Base-by-base conservation (phyloP, 768 basidiomycete species). In the Cubamyces sp. region DNA sequence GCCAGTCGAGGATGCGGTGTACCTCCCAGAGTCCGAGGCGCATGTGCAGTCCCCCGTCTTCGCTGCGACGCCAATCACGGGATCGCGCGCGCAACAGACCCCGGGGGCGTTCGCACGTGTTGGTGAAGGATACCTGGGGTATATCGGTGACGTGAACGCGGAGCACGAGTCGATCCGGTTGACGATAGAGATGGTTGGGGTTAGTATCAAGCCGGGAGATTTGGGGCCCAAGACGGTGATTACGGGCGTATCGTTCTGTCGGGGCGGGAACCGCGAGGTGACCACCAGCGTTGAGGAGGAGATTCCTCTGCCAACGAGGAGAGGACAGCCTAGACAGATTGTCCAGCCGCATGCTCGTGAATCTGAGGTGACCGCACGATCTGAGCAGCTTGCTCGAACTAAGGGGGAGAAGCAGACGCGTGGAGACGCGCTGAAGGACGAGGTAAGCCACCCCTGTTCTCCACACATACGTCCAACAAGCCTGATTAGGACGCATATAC, bases 121-220 rank as follows among this genome's bases (percentile, higher is more conserved):
- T 15, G 47, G 53, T 12, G n/a, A 34, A 19, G 79, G 80, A 80
- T 69, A 72, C 55, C 45, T 82, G 42, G 74, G 76, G 5, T 81
- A 74, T 39, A 63, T 78, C n/a, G 77, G 78, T 0, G 74, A 76
- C 49, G 69, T 71, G 6, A 73, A 74, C 43, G 65, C 71, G 42
- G 76, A 78, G 59, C 56, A 66, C 25, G 51, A 47, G 21, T 26
- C 40, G 14, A 54, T 54, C 3, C 25, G 60, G 15, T 40, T 66
- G 16, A 15, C 49, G 5, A 25, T 66, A 70, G 54, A 60, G 18
- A 47, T 46, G 23, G 55, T 49, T 12, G 64, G 50, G 14, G n/a
- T 51, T 18, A 34, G 5, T 4, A 51, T 64, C 43, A 39, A 71
- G 57, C 69, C 71, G 3, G 65, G 52, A 43, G 71, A 70, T 3